phyloP scores from a whole-genome alignment of 1,284 basidiomycete species.

The Phylloboletellus chloephorus region DNA sequence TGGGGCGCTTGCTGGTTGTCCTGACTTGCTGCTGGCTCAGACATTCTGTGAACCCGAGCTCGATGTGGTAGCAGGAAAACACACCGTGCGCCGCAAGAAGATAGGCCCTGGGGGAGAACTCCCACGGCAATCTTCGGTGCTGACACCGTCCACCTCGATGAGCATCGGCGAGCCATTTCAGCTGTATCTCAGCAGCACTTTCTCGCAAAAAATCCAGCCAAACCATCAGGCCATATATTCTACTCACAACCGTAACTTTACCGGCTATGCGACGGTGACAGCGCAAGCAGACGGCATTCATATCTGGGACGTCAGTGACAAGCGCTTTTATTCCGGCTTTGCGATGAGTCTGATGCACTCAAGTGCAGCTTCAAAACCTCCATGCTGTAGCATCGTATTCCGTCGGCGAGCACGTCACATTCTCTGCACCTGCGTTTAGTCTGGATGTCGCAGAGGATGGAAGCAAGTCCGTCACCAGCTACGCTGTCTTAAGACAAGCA shows the following conservation, averaged over 20 bases:
- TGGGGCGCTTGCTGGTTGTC: slow-evolving; percentile 13
- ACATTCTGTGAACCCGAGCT: slow-evolving; percentile 15
- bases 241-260: slow-evolving; percentile 39
- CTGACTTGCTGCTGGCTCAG: slow-evolving; percentile 23
- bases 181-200: slow-evolving; percentile 44
- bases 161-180: slow-evolving; percentile 56
- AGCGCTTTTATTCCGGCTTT: slow-evolving; percentile 1
- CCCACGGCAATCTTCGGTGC: slow-evolving; percentile 15
- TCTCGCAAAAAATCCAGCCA: slow-evolving; percentile 23
- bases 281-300: slow-evolving; percentile 69
- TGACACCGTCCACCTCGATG: slow-evolving; percentile 30
- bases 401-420: slow-evolving; percentile 56
- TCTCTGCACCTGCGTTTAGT: slow-evolving; percentile 54
- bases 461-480: slow-evolving; percentile 45
- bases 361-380: slow-evolving; percentile 53
- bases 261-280: slow-evolving; percentile 57
- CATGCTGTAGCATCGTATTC: slow-evolving; percentile 65
- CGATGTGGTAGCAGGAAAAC: slow-evolving; percentile 6
- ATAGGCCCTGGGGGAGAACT: slow-evolving; percentile 10
- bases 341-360: slow-evolving; percentile 12
- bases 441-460: slow-evolving; percentile 33
- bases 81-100: no score
- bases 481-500: slow-evolving; percentile 46
- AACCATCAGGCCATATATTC: slow-evolving; percentile 34
- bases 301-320: slow-evolving; percentile 56